phyloP scores from a whole-genome alignment of 2,329 filamentous ascomycete species.

The Diaporthe australafricana region DNA sequence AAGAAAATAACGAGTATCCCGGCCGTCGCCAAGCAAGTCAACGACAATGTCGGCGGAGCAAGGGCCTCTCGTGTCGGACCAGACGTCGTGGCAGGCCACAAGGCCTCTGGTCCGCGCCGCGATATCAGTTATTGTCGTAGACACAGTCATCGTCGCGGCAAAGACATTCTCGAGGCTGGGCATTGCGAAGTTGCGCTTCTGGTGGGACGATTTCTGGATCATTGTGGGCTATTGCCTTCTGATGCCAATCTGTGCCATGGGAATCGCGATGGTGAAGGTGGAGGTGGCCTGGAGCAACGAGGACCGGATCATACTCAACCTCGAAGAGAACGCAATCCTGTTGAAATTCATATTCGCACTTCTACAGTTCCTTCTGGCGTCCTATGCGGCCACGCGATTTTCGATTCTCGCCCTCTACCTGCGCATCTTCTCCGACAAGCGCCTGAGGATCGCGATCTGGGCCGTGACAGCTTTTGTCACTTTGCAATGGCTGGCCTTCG shows the following conservation, averaged over 20 bases:
- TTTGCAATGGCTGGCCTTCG: conserved; percentile 32
- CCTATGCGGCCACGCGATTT: conserved; percentile 33
- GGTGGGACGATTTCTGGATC: conserved; percentile 38
- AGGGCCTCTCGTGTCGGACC: conserved; percentile 31
- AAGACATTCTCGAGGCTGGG: conserved; percentile 33
- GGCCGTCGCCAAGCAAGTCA: not conserved
- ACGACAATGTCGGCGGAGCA: conserved; percentile 27
- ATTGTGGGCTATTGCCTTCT: conserved; percentile 28
- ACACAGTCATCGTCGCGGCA: conserved; percentile 33
- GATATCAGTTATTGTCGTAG: conserved; percentile 26
- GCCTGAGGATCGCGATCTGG: conserved; percentile 27
- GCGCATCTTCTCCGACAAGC: conserved; percentile 28
- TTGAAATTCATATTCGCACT: conserved; percentile 32
- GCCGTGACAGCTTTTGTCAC: conserved; percentile 21
- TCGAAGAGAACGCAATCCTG: conserved; percentile 33
- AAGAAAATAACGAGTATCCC: not conserved
- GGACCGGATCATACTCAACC: conserved; percentile 29
- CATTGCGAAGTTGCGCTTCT: conserved; percentile 31
- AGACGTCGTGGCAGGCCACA: conserved; percentile 30
- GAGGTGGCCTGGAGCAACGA: conserved; percentile 30
- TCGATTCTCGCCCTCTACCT: conserved; percentile 37
- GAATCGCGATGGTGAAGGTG: conserved; percentile 24
- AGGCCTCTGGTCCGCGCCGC: conserved; percentile 28
- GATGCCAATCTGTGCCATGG: conserved; percentile 34
- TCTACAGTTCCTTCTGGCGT: conserved; percentile 28